Evolutionary conservation across 169 alveolate species (phyloP).

Genomic region (Miamiensis avidus): DNA sequence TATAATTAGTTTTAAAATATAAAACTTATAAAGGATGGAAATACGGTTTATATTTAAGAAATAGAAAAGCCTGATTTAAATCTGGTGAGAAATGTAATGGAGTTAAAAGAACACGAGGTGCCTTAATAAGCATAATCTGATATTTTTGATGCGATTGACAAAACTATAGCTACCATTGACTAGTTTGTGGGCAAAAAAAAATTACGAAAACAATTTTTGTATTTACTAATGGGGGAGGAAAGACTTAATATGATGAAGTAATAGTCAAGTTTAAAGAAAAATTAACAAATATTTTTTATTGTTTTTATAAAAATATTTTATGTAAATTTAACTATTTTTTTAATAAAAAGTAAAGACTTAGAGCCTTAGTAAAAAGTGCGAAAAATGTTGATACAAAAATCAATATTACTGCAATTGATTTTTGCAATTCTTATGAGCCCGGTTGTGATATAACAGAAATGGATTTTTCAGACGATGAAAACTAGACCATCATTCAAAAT

Average conservation of each 20-base stretch:
- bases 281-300: not conserved
- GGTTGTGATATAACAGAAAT: conserved; percentile 53
- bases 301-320: not conserved
- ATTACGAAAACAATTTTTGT: conserved; percentile 73
- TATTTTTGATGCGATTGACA: conserved; percentile 75
- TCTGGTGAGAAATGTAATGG: conserved; percentile 42
- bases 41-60: conserved; percentile 47
- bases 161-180: conserved; percentile 70
- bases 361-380: conserved; percentile 53
- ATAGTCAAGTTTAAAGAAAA: conserved; percentile 14
- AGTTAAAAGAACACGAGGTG: conserved; percentile 36
- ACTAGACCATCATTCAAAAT: not conserved
- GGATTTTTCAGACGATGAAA: conserved; percentile 11
- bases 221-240: conserved; percentile 81
- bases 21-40: conserved; percentile 34
- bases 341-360: conserved; percentile 9
- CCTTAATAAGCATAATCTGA: conserved; percentile 69
- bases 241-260: conserved; percentile 52
- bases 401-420: conserved; percentile 76
- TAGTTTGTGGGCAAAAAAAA: conserved; percentile 68
- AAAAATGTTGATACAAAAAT: conserved; percentile 65
- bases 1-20: no score
- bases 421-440: conserved; percentile 68
- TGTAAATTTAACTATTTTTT: not conserved
- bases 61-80: conserved; percentile 61